Evolutionary conservation across 164 flowering plant genomes (phyloP).

Genomic region (Taxillus chinensis): DNA sequence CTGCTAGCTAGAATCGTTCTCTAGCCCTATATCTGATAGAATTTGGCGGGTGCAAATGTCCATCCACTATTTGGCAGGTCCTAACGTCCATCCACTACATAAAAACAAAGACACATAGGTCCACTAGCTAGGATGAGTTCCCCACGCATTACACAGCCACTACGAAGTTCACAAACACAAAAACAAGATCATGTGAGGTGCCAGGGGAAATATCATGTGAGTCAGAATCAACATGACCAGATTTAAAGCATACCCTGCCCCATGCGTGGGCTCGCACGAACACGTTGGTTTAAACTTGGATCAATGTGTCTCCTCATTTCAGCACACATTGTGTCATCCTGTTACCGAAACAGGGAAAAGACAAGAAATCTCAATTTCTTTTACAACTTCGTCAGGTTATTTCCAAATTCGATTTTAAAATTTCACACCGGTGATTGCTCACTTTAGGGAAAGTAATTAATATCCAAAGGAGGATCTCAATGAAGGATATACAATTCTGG

Average conservation of each 20-base stretch:
- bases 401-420: neutral
- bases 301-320: neutral
- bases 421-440: neutral
- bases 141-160: neutral
- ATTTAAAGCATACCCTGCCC: neutral
- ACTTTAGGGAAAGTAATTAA: neutral
- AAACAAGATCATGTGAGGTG: neutral
- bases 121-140: neutral
- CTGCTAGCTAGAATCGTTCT: neutral
- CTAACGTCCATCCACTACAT: neutral
- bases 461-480: neutral
- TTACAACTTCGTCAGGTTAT: neutral
- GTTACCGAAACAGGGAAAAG: neutral
- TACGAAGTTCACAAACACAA: neutral
- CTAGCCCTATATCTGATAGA: neutral
- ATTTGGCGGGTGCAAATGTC: neutral
- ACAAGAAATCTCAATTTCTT: neutral
- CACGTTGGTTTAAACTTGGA: neutral
- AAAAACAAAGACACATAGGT: neutral
- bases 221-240: slow-evolving; percentile 1
- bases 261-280: neutral
- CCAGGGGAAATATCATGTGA: neutral
- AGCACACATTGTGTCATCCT: neutral
- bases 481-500: neutral
- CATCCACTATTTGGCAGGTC: too few species aligned